phyloP scores from a whole-genome alignment of 1,139 yeast genomes.

The Magnusiomyces sp. region DNA sequence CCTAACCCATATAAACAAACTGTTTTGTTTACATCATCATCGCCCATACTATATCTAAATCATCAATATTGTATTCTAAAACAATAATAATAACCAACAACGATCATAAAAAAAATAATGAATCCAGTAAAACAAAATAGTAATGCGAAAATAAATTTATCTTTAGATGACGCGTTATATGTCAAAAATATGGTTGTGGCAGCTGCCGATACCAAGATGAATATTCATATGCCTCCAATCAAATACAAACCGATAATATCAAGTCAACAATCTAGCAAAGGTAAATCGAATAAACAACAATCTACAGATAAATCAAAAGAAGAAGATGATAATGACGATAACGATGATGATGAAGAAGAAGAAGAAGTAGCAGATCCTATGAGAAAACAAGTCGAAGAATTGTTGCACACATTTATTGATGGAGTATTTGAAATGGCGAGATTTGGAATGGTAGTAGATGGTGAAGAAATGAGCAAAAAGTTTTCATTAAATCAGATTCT shows the following conservation, averaged over 20 bases:
- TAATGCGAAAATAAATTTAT: slow-evolving; percentile 37
- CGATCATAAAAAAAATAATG: no score
- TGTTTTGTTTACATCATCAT: no score
- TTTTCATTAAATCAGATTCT: not conserved
- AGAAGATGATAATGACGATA: no score
- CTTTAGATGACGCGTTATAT: slow-evolving; percentile 43
- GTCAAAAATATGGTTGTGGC: slow-evolving; percentile 39
- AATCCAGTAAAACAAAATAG: no score
- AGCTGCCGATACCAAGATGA: slow-evolving; percentile 38
- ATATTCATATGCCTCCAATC: slow-evolving; percentile 39
- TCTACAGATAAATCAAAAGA: not conserved
- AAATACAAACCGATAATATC: not conserved
- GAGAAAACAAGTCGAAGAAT: slow-evolving; percentile 38
- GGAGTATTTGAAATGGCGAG: slow-evolving; percentile 47
- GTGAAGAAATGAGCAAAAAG: slow-evolving; percentile 21
- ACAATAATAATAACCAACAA: no score
- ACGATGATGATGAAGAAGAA: slow-evolving; percentile 21
- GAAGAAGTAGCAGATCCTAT: slow-evolving; percentile 38
- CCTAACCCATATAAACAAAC: no score
- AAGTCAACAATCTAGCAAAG: not conserved
- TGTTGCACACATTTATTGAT: slow-evolving; percentile 37
- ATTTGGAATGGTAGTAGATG: slow-evolving; percentile 44
- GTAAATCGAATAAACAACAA: not conserved
- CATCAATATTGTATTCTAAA: no score
- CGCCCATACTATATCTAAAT: no score